Conservation (phyloP, 2,329 filamentous ascomycete genomes). For the Colletotrichum lindemuthianum region DNA sequence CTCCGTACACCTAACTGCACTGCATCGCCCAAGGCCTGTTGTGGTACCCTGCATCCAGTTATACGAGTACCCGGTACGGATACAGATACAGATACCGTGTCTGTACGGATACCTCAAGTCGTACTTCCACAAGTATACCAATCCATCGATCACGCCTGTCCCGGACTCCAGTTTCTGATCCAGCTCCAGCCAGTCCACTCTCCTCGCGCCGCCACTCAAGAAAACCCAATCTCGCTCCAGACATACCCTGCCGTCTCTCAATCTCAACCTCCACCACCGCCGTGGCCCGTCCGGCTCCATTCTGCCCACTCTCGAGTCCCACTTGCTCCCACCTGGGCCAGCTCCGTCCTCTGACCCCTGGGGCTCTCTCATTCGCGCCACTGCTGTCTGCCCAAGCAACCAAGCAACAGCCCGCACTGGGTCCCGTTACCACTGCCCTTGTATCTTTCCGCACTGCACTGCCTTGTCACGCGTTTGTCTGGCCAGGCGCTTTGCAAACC, state of each 20-base stretch:
- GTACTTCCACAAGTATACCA: background rate
- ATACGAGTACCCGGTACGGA: constrained; percentile 24
- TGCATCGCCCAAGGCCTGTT: constrained; percentile 23
- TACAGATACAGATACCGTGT: background rate
- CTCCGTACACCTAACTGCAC: too few species aligned
- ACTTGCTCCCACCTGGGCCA: constrained; percentile 9
- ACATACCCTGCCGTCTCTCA: constrained; percentile 18
- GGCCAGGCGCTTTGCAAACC: constrained; percentile 29
- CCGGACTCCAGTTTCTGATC: background rate
- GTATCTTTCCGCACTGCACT: constrained; percentile 20
- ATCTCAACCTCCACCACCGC: constrained; percentile 5
- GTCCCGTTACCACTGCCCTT: constrained; percentile 12
- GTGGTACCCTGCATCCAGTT: constrained; percentile 28
- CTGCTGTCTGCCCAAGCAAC: background rate
- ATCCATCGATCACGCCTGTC: constrained; percentile 2
- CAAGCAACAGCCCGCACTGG: constrained; percentile 19
- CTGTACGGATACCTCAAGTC: background rate
- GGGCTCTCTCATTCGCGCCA: constrained; percentile 12
- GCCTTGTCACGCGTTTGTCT: constrained; percentile 33
- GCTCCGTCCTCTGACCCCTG: constrained; percentile 2
- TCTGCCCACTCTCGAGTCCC: constrained; percentile 2
- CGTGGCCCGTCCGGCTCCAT: constrained; percentile 12
- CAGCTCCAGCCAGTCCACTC: too few species aligned
- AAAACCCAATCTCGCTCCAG: constrained; percentile 25
- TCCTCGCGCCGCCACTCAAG: constrained; percentile 21